Conservation (phyloP, 352 stramenopile species). For the Achlya hypogyna region DNA sequence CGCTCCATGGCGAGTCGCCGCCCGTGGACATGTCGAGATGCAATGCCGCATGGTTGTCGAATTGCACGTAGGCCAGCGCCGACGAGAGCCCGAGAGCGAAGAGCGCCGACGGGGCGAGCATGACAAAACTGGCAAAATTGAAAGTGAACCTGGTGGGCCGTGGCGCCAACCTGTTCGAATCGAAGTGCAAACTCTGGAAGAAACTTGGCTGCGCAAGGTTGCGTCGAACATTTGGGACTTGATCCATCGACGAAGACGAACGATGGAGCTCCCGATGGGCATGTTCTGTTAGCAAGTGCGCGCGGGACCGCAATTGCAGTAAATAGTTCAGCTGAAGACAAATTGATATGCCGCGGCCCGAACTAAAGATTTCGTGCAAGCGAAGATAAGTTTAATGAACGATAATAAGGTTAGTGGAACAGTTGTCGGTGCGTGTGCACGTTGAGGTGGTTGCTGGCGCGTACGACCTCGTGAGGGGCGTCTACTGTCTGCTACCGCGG, state of each 20-base stretch:
- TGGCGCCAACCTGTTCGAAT: not conserved
- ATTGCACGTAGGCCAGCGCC: not conserved
- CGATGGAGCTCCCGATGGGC: no score
- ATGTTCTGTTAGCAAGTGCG: no score
- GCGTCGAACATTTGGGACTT: not conserved
- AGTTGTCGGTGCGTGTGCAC: no score
- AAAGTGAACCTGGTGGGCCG: not conserved
- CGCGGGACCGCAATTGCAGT: no score
- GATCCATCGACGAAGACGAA: not conserved
- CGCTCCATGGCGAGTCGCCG: not conserved
- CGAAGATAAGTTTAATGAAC: no score
- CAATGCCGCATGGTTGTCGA: conserved; percentile 6
- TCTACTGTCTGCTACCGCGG: no score
- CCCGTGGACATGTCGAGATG: not conserved
- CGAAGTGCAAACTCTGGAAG: not conserved
- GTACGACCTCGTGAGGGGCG: no score
- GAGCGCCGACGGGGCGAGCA: not conserved
- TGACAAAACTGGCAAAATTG: not conserved
- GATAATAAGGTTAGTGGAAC: no score
- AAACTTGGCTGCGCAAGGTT: not conserved
- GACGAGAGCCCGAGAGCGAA: not conserved
- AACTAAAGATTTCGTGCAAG: no score
- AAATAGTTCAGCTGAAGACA: no score
- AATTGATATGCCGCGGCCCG: no score
- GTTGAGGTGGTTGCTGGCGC: no score